Conservation (phyloP, 306 rosid genomes). For the Hylodesmum podocarpum region DNA sequence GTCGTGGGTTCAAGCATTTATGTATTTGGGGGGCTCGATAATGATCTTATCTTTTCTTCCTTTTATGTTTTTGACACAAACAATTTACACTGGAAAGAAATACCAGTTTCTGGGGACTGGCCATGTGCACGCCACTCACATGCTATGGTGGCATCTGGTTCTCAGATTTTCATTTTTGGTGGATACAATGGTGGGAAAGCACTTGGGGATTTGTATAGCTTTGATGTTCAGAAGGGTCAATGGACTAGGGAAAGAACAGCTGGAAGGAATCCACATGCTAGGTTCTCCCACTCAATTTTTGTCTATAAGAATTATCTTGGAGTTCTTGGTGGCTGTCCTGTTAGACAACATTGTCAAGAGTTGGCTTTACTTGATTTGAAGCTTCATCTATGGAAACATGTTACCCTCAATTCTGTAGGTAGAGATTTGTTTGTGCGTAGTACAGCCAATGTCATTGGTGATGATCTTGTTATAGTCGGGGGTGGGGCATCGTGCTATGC, state of each 20-base stretch:
- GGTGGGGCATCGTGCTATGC: slow-evolving; percentile 98
- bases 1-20: slow-evolving; percentile 68
- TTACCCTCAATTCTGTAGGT: slow-evolving; percentile 59
- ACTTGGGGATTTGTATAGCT: slow-evolving; percentile 82
- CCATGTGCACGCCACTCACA: slow-evolving; percentile 91
- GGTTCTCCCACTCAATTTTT: slow-evolving; percentile 94
- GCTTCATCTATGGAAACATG: slow-evolving; percentile 60
- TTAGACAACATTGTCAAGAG: slow-evolving; percentile 73
- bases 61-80: slow-evolving; percentile 63
- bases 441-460: slow-evolving; percentile 66
- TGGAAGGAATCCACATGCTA: slow-evolving; percentile 81
- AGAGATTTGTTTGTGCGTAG: slow-evolving; percentile 87
- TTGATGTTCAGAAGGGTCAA: slow-evolving; percentile 55
- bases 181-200: slow-evolving; percentile 80
- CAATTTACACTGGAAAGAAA: slow-evolving; percentile 62
- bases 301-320: slow-evolving; percentile 70
- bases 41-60: slow-evolving; percentile 66
- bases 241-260: slow-evolving; percentile 72
- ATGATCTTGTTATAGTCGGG: slow-evolving; percentile 75
- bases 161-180: slow-evolving; percentile 70
- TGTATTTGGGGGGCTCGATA: slow-evolving; percentile 89
- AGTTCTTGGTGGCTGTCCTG: slow-evolving; percentile 91
- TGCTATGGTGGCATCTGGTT: slow-evolving; percentile 79
- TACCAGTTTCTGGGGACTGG: slow-evolving; percentile 57
- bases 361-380: slow-evolving; percentile 78